phyloP scores from a whole-genome alignment of 768 basidiomycete species.

The Floccularia luteovirens region DNA sequence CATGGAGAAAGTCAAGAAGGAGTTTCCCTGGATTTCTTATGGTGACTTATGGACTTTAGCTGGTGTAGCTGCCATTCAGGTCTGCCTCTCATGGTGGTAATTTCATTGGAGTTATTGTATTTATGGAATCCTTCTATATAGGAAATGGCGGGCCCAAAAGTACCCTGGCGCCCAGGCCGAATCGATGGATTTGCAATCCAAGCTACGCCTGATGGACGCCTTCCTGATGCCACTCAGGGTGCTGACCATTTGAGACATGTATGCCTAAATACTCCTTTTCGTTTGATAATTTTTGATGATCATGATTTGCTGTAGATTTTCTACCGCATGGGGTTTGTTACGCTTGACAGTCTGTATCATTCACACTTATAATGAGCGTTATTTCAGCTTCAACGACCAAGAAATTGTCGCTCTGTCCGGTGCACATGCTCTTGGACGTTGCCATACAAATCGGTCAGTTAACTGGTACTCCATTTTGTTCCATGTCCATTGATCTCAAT shows the following conservation, averaged over 20 bases:
- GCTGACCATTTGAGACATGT: slow-evolving; percentile 79
- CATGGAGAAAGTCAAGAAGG: slow-evolving; percentile 82
- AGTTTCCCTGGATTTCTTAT: slow-evolving; percentile 92
- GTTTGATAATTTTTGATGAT: slow-evolving; percentile 3
- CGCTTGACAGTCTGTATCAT: background rate
- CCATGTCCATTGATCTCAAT: background rate
- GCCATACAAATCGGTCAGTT: slow-evolving; percentile 70
- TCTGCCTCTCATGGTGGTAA: slow-evolving; percentile 10
- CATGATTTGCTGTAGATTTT: slow-evolving; percentile 48
- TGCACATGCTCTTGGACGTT: slow-evolving; percentile 93
- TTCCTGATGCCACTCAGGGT: slow-evolving; percentile 83
- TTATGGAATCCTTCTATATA: slow-evolving; percentile 14
- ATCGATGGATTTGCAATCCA: slow-evolving; percentile 77
- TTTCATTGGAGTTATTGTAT: background rate
- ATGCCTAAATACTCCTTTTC: slow-evolving; percentile 14
- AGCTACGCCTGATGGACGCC: slow-evolving; percentile 81
- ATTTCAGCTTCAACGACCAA: slow-evolving; percentile 76
- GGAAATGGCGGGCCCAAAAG: slow-evolving; percentile 89
- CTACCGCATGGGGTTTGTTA: slow-evolving; percentile 73
- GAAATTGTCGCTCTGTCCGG: slow-evolving; percentile 95
- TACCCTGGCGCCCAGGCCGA: slow-evolving; percentile 92
- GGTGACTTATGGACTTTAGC: slow-evolving; percentile 96
- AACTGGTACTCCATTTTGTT: background rate
- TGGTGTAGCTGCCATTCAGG: slow-evolving; percentile 84
- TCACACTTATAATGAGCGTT: background rate